phyloP scores from a whole-genome alignment of 2,329 filamentous ascomycete genomes.

The Polychaeton citri region DNA sequence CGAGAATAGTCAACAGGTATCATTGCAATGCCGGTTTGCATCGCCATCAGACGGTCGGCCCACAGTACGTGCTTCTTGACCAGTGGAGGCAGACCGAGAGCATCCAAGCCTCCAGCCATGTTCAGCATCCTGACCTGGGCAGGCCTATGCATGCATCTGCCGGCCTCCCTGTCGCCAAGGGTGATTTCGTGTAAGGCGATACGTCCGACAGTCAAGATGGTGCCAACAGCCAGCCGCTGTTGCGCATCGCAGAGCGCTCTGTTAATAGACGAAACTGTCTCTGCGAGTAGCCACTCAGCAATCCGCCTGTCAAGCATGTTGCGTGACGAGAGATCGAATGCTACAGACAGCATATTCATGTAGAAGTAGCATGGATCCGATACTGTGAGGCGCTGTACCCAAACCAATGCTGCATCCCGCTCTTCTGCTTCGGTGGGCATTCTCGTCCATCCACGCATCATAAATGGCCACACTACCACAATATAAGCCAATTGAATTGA shows the following conservation, averaged over 20 bases:
- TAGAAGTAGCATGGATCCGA: slow-evolving; percentile 6
- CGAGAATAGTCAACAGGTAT: not conserved
- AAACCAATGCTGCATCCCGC: slow-evolving; percentile 2
- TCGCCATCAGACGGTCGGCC: not conserved
- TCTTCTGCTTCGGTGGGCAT: slow-evolving; percentile 1
- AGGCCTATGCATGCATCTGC: slow-evolving; percentile 5
- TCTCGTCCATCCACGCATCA: slow-evolving; percentile 4
- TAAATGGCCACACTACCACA: slow-evolving; percentile 6
- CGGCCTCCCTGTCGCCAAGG: slow-evolving; percentile 4
- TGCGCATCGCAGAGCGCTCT: slow-evolving; percentile 3
- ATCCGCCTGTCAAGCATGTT: slow-evolving; percentile 3
- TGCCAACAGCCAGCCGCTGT: slow-evolving; percentile 3
- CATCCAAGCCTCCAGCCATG: slow-evolving; percentile 5
- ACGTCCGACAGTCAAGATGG: slow-evolving; percentile 6
- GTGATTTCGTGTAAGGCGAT: slow-evolving; percentile 7
- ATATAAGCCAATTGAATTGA: too few relatives aligned
- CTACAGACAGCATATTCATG: slow-evolving; percentile 7
- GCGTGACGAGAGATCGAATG: slow-evolving; percentile 4
- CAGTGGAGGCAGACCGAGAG: not conserved
- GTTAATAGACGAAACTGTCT: slow-evolving; percentile 6
- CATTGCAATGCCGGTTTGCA: not conserved
- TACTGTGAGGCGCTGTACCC: slow-evolving; percentile 6
- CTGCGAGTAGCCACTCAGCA: slow-evolving; percentile 2
- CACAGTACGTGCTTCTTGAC: not conserved
- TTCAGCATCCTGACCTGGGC: slow-evolving; percentile 6